Base-by-base conservation (phyloP, 768 basidiomycete species). In the Pulveroboletus sp. region DNA sequence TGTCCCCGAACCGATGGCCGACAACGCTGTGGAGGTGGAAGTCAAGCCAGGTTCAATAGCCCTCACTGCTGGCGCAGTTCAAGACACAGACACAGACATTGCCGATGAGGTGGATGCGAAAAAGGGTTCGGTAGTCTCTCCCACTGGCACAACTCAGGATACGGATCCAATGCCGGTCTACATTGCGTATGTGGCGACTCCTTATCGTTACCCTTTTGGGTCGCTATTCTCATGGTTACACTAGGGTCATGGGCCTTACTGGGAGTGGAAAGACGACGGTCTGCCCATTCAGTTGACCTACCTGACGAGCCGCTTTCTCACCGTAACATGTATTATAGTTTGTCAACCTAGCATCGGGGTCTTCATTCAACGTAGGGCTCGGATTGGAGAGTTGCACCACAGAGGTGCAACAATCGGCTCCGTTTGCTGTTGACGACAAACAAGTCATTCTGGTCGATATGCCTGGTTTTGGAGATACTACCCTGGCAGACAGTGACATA, bases 381-480 rank as follows among this genome's bases (percentile, higher is more conserved):
- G 67, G 63, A 16, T 41, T 72, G 39, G 63, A 69, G 47, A 72
- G 71, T 38, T 66, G 61, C 25, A 72, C 71, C 7, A 52, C 62
- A 0, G 57, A 66, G 43, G 58, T 66, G 38, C 69, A 70, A 44
- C 46, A 48, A 14, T 67, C 65, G 9, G n/a, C n/a, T 14, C 53
- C 47, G 14, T 62, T 69, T 42, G 24, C 6, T 17, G 29, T 67
- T 13, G 55, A 49, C 39, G 75, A 70, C 0, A 64, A 63, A 24
- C 53, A 49, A 24, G 69, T 83, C 14, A 68, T 70, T 4, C 63
- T 84, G n/a, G 71, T 84, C 43, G 82, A 84, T 53, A 83, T 81
- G 0, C 81, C 82, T 3, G 82, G 82, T 0, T 83, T 82, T 48
- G 81, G 81, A 47, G 79, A 82, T 53, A 76, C 79, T 2, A 58